Percentiles rank a stretch among this genome's conserved stretches.
These are phyloP conservation scores for Eurotiales sp. DNA, from an alignment of 2,329 filamentous ascomycete species.

Conservation along the genomic window DNA sequence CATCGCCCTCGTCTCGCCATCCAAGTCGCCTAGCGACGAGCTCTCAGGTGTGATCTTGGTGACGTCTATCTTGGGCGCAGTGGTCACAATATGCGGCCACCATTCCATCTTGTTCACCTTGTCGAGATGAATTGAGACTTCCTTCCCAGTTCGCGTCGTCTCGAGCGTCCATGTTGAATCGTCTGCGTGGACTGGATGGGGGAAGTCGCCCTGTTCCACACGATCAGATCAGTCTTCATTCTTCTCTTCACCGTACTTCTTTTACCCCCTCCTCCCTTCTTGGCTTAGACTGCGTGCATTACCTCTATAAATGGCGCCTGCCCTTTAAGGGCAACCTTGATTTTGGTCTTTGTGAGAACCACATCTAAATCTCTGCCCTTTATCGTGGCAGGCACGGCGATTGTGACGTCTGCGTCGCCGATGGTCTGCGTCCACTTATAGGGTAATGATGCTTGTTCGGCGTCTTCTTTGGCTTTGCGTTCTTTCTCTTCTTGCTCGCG, in stretches of 20 bases:
- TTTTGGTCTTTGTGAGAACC: constrained; percentile 71
- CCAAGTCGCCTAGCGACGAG: constrained; percentile 84
- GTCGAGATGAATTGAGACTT: constrained; percentile 85
- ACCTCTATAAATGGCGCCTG: constrained; percentile 81
- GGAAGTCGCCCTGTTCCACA: constrained; percentile 73
- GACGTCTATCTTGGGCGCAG: constrained; percentile 87
- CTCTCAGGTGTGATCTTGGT: constrained; percentile 92
- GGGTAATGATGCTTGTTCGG: constrained; percentile 84
- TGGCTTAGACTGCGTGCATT: constrained; percentile 16
- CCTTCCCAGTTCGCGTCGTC: constrained; percentile 61
- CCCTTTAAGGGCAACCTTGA: constrained; percentile 82
- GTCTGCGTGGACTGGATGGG: constrained; percentile 73
- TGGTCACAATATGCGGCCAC: constrained; percentile 90
- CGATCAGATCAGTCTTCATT: neutral
- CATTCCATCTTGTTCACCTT: constrained; percentile 97
- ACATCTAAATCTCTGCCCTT: constrained; percentile 82
- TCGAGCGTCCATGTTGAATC: constrained; percentile 94
- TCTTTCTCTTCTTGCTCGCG: constrained; percentile 55
- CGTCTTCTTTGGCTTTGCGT: constrained; percentile 67
- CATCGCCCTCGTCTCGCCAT: constrained; percentile 92
- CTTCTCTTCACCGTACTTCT: neutral
- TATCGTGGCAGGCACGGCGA: constrained; percentile 74
- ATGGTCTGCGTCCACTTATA: constrained; percentile 99
- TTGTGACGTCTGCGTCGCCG: constrained; percentile 74
- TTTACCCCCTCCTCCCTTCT: neutral